phyloP scores from a whole-genome alignment of 768 basidiomycete species.

The Auriscalpium vulgare region DNA sequence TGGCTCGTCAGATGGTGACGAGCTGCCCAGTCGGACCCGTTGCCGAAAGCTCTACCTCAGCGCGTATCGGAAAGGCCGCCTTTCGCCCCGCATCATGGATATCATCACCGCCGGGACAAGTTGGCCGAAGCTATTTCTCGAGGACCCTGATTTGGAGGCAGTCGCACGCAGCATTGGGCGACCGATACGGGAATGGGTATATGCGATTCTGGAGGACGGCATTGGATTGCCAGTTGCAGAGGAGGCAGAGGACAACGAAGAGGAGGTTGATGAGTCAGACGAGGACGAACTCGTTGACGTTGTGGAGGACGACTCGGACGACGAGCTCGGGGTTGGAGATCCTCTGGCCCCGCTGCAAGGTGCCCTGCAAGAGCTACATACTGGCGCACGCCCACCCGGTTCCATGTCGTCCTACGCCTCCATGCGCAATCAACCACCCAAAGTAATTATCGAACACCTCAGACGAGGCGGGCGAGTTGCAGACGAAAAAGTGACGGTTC shows the following conservation, averaged over 20 bases:
- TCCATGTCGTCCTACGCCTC: constrained; percentile 30
- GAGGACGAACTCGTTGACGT: constrained; percentile 63
- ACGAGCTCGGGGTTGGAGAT: constrained; percentile 35
- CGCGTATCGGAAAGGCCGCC: constrained; percentile 52
- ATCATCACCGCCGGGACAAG: constrained; percentile 52
- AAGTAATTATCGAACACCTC: constrained; percentile 45
- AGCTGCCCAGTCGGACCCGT: constrained; percentile 1
- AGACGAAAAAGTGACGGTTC: constrained; percentile 47
- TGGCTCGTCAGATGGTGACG: constrained; percentile 1
- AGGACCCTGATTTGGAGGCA: constrained; percentile 67
- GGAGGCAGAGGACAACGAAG: constrained; percentile 15
- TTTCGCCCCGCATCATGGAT: constrained; percentile 54
- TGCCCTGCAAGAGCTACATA: constrained; percentile 51
- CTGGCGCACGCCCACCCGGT: constrained; percentile 19
- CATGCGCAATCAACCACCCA: constrained; percentile 16
- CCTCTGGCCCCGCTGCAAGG: constrained; percentile 63
- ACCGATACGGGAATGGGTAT: constrained; percentile 56
- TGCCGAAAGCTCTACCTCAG: constrained; percentile 47
- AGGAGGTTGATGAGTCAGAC: constrained; percentile 36
- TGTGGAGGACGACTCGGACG: constrained; percentile 50
- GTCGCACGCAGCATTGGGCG: constrained; percentile 55
- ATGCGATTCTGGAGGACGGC: constrained; percentile 60
- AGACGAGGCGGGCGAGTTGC: constrained; percentile 63
- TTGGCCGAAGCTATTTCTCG: constrained; percentile 71
- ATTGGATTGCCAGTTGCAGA: constrained; percentile 45